phyloP scores from a whole-genome alignment of 495 filamentous ascomycete species.

The Cryomyces antarcticus region DNA sequence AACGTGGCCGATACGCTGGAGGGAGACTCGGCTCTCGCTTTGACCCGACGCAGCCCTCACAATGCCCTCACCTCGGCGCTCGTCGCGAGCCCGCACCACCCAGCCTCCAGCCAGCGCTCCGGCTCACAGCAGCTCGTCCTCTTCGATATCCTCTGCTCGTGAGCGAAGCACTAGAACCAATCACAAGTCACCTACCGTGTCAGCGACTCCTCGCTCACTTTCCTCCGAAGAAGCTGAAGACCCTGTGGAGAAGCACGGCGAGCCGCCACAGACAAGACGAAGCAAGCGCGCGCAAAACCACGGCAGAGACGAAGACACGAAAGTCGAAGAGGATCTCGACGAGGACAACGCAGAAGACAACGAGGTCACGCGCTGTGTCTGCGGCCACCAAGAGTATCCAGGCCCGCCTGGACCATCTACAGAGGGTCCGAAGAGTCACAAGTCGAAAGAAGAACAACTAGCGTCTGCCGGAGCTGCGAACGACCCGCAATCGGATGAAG shows the following conservation, averaged over 20 bases:
- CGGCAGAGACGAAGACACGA: constrained; percentile 33
- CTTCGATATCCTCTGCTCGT: constrained; percentile 47
- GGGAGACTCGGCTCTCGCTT: no score
- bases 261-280: constrained; percentile 47
- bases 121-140: constrained; percentile 54
- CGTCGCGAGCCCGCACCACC: constrained; percentile 69
- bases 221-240: constrained; percentile 70
- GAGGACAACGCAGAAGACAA: constrained; percentile 55
- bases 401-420: constrained; percentile 68
- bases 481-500: constrained; percentile 59
- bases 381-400: constrained; percentile 84
- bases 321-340: constrained; percentile 32
- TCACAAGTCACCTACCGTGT: constrained; percentile 59
- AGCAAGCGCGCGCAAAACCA: constrained; percentile 46
- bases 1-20: no score
- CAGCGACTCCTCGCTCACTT: constrained; percentile 45
- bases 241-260: constrained; percentile 22
- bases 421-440: constrained; percentile 27
- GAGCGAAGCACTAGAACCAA: constrained; percentile 49
- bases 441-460: constrained; percentile 10
- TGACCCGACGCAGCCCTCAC: no score
- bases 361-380: constrained; percentile 85
- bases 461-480: constrained; percentile 2
- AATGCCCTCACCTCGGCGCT: constrained; percentile 54
- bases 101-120: constrained; percentile 47